Evolutionary conservation across 2,329 filamentous ascomycete genomes (phyloP), one percentile per base, ranked within the genome.

Genomic region (Aschersonia sp.): DNA sequence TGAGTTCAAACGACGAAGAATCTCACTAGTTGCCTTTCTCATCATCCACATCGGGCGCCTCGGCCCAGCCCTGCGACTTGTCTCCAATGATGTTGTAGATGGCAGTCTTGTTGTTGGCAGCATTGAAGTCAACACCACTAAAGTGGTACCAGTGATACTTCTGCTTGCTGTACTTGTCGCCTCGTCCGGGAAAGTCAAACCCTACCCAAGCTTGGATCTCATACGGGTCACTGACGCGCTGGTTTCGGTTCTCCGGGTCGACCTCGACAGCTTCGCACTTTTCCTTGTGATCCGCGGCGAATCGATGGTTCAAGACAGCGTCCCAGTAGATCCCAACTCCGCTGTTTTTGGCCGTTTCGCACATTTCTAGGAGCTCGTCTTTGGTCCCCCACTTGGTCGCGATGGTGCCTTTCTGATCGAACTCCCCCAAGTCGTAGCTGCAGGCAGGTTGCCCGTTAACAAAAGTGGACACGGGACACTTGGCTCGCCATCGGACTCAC

Each of bases 101-200:
- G 5, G 76, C 80, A n/a, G 72, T 78, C 57, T 75, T 73, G 45
- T 75, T 67, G 42, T 73, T 68, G 5, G 56, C 56, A 0, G 78
- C 75, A 52, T 86, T 78, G 65, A 73, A 85, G 57, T 86, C 82
- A 1, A 81, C 80, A 1, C 82, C 82, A 32, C 68, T 77, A 64
- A 87, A 86, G 59, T 86, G 81, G 51, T 81, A 68, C 75, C 79
- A 83, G 58, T 79, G 75, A 58, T 84, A 86, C 54, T 79, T 83
- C 63, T 78, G 67, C 1, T 66, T 57, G 49, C 78, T 83, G 60
- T 86, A 81, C 57, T 69, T 70, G 46, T 75, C 72, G 1, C 73
- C 71, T 10, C 83, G 72, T 0, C 78, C 81, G 0, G 75, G 68
- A 52, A 85, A 87, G 50, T 83, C 74, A 55, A 81, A 87, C 2